phyloP scores from a whole-genome alignment of 345 rosid genomes.

The Erysimum cheiranthoides region DNA sequence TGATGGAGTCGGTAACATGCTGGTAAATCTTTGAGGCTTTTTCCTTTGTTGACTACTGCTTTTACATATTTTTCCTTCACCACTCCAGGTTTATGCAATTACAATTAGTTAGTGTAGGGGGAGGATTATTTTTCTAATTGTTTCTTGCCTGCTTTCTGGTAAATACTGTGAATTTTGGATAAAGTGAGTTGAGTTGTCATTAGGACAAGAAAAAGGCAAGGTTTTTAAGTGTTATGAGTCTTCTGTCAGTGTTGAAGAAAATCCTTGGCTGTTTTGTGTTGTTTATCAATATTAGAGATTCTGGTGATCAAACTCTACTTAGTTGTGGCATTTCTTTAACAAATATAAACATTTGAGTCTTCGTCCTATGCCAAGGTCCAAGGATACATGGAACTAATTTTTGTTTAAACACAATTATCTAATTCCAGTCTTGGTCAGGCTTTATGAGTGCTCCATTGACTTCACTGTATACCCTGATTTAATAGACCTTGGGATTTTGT shows the following conservation, averaged over 20 bases:
- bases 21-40: slow-evolving; percentile 57
- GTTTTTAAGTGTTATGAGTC: neutral
- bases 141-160: neutral
- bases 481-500: neutral
- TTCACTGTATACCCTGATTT: neutral
- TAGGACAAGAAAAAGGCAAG: neutral
- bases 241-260: neutral
- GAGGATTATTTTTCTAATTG: neutral
- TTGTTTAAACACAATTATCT: neutral
- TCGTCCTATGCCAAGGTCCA: neutral
- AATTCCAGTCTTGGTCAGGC: neutral
- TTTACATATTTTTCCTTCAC: slow-evolving; percentile 52
- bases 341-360: neutral
- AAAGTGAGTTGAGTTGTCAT: neutral
- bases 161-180: neutral
- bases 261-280: slow-evolving; percentile 7
- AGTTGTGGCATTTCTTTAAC: neutral
- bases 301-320: neutral
- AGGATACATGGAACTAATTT: neutral
- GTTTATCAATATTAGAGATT: slow-evolving; percentile 3
- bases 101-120: neutral
- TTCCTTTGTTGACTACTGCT: neutral
- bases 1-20: slow-evolving; percentile 95
- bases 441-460: neutral
- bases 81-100: slow-evolving; percentile 59